Base-by-base conservation (phyloP, 805 yeast genomes). In the Nakazawaea peltata region DNA sequence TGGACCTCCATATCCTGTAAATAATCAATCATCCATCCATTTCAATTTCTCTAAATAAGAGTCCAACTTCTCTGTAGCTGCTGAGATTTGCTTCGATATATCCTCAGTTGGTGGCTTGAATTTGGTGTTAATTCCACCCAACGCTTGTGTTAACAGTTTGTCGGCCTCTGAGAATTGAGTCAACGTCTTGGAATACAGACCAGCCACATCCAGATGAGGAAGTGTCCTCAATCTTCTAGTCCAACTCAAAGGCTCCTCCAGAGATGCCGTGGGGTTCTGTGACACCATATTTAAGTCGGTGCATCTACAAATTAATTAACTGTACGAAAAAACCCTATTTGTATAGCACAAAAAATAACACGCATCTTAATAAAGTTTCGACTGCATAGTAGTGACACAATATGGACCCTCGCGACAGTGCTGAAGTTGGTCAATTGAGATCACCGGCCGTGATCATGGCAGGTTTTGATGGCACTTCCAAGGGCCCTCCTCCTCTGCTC, bases 121-220 rank as follows among this genome's bases (percentile, higher is more conserved):
- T 22, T 30, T 36, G 11, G 4, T 9, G 12, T n/a, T n/a, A 3
- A 36, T 8, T 15, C 18, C 13, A 5, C 19, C 11, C 10, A 36
- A 11, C 5, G 15, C 7, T 4, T 23, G 13, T 14, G 5, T 6
- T 9, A 36, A 21, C 15, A 21, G 30, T 16, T 27, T 36, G 21
- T 36, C 39, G 16, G 39, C 6, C 12, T 36, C 39, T 8, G 30
- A 19, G 19, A 36, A 36, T 13, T 36, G 34, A 8, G 27, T 12
- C 7, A 21, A 23, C 9, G 26, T 32, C 4, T 27, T 28, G n/a
- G 15, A 13, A 25, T 26, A 30, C 31, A 26, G 34, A 3, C 11
- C 11, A 3, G 18, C 5, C 4, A 36, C 32, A 14, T 36, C 39
- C 5, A 14, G 19, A 7, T 28, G 30, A 9, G 39, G 39, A 10